Conservation (phyloP, 257 asterid genomes). For the Jasminum sambac region DNA sequence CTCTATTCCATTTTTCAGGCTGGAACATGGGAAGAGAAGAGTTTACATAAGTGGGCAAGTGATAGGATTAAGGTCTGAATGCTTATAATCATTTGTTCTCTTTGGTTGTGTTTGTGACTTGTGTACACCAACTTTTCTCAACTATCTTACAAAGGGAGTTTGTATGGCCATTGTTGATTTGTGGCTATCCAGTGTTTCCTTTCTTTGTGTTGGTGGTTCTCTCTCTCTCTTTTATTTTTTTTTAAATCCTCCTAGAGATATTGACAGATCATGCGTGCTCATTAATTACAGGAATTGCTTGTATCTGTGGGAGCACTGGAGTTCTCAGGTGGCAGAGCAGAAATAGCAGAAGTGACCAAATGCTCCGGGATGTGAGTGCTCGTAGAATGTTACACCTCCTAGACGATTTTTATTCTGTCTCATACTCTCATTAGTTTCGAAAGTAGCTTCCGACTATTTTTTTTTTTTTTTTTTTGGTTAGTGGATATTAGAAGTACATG, state of each 20-base stretch:
- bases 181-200: no score
- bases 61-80: constrained; percentile 45
- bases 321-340: constrained; percentile 73
- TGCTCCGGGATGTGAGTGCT: constrained; percentile 86
- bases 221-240: not conserved
- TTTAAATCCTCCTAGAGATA: no score
- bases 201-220: no score
- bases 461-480: not conserved
- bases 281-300: constrained; percentile 67
- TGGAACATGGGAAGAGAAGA: constrained; percentile 61
- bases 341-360: constrained; percentile 77
- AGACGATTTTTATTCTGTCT: constrained; percentile 10
- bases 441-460: not conserved
- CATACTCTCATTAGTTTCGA: not conserved
- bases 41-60: constrained; percentile 47
- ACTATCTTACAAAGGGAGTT: not conserved
- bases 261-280: not conserved
- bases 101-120: not conserved
- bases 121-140: not conserved
- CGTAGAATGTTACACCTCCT: not conserved
- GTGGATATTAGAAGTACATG: not conserved
- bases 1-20: constrained; percentile 33
- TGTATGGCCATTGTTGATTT: no score
- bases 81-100: no score
- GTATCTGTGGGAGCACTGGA: constrained; percentile 57